Evolutionary conservation across 2,329 filamentous ascomycete species (phyloP).

Genomic region (Xenosphaeropsis pyriputrescens): DNA sequence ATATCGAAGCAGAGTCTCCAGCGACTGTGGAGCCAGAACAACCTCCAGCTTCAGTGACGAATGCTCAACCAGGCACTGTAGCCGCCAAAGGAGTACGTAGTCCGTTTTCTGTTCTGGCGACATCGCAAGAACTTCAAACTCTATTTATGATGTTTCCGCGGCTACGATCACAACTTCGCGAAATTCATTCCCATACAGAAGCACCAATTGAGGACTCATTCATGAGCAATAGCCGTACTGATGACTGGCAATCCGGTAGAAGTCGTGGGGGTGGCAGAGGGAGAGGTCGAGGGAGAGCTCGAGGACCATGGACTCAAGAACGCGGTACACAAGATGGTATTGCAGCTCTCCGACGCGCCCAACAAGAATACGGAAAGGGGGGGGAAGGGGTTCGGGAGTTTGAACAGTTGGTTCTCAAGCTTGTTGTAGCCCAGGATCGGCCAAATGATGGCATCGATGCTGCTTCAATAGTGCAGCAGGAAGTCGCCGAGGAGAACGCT

Average conservation of each 20-base stretch:
- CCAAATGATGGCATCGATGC: conserved; percentile 11
- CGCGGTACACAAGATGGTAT: conserved; percentile 38
- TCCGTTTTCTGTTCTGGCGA: conserved; percentile 32
- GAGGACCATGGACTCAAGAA: conserved; percentile 34
- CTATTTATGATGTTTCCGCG: conserved; percentile 35
- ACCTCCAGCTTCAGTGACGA: background rate
- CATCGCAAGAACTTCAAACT: conserved; percentile 27
- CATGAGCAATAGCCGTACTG: conserved; percentile 3
- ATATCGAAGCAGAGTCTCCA: background rate
- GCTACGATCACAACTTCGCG: conserved; percentile 27
- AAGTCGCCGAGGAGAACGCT: conserved; percentile 26
- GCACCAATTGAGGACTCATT: conserved; percentile 20
- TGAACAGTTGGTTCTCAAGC: conserved; percentile 34
- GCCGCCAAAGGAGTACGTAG: conserved; percentile 12
- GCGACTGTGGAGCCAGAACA: too few species aligned
- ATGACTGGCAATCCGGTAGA: background rate
- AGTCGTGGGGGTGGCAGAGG: background rate
- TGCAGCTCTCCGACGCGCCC: conserved; percentile 32
- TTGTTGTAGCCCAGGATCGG: conserved; percentile 19
- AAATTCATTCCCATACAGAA: conserved; percentile 30
- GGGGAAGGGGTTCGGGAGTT: conserved; percentile 44
- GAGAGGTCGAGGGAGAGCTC: background rate
- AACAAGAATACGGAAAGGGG: conserved; percentile 31
- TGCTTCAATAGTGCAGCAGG: conserved; percentile 22
- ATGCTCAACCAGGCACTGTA: conserved; percentile 1